Evolutionary conservation across 441 rosid genomes (phyloP).

Genomic region (Iberis amara): DNA sequence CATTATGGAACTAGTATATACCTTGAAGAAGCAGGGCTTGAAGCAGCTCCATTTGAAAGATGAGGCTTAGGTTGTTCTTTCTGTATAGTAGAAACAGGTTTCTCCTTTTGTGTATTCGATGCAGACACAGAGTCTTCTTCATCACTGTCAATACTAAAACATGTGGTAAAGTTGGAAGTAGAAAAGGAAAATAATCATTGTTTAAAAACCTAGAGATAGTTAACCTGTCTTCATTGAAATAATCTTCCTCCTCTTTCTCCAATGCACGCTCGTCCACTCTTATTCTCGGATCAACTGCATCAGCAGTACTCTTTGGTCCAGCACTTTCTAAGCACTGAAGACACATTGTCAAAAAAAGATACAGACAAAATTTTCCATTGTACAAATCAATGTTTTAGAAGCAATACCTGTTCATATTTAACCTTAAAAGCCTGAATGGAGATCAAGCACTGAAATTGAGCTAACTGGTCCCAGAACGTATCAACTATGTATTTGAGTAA

Average conservation of each 20-base stretch:
- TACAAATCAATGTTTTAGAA: constrained; percentile 4
- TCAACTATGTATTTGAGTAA: constrained; percentile 75
- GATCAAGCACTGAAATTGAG: constrained; percentile 62
- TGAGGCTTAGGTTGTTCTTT: constrained; percentile 43
- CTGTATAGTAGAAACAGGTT: constrained; percentile 49
- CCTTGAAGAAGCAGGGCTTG: constrained; percentile 56
- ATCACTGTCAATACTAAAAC: constrained; percentile 47
- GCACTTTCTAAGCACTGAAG: constrained; percentile 76
- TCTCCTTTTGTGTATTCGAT: constrained; percentile 47
- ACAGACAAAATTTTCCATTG: background rate
- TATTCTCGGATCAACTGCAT: constrained; percentile 55
- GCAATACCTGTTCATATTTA: constrained; percentile 87
- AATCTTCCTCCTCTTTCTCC: constrained; percentile 97
- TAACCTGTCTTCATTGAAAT: constrained; percentile 92
- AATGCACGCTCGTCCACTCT: constrained; percentile 79
- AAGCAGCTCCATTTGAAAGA: constrained; percentile 69
- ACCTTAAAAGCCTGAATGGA: constrained; percentile 74
- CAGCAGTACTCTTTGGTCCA: constrained; percentile 50
- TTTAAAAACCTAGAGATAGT: constrained; percentile 11
- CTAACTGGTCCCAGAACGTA: constrained; percentile 84
- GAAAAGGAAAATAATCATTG: background rate
- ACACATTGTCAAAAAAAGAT: constrained; percentile 21
- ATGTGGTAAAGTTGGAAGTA: constrained; percentile 9
- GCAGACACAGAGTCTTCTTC: constrained; percentile 93
- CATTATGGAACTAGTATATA: constrained; percentile 31